Evolutionary conservation across 345 rosid species (phyloP).

Genomic region (Laguncularia racemosa): DNA sequence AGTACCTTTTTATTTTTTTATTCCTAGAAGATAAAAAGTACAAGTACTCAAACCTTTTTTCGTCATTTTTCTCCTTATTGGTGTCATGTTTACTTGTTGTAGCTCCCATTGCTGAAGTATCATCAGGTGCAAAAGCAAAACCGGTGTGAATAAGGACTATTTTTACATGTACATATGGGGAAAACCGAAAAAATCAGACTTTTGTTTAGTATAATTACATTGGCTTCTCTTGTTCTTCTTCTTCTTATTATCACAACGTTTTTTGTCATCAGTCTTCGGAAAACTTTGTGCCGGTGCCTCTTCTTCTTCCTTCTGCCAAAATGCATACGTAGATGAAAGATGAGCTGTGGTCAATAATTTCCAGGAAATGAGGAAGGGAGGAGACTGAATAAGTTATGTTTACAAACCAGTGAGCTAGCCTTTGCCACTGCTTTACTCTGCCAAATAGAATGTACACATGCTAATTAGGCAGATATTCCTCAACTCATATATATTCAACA

Average conservation of each 20-base stretch:
- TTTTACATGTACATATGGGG: not conserved
- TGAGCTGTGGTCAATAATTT: too few relatives aligned
- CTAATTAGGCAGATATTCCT: too few relatives aligned
- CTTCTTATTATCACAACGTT: slow-evolving; percentile 20
- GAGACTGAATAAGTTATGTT: too few relatives aligned
- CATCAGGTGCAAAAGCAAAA: not conserved
- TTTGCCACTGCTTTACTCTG: too few relatives aligned
- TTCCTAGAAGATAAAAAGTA: not conserved
- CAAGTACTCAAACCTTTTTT: slow-evolving; percentile 38
- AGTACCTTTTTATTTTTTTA: too few relatives aligned
- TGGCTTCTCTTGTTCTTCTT: slow-evolving; percentile 35
- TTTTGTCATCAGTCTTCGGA: slow-evolving; percentile 15
- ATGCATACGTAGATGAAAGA: too few relatives aligned
- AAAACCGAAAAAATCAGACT: not conserved
- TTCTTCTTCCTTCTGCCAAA: slow-evolving; percentile 12
- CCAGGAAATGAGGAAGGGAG: too few relatives aligned
- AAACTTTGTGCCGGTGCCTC: slow-evolving; percentile 15
- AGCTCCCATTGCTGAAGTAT: slow-evolving; percentile 43
- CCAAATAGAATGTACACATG: too few relatives aligned
- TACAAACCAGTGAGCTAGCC: too few relatives aligned
- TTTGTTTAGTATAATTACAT: slow-evolving; percentile 23
- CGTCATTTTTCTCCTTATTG: slow-evolving; percentile 45
- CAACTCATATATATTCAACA: too few relatives aligned
- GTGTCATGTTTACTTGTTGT: slow-evolving; percentile 17
- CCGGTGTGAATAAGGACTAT: not conserved